Conservation (phyloP, 1,284 basidiomycete genomes). For the Cutaneotrichosporon daszewskae region DNA sequence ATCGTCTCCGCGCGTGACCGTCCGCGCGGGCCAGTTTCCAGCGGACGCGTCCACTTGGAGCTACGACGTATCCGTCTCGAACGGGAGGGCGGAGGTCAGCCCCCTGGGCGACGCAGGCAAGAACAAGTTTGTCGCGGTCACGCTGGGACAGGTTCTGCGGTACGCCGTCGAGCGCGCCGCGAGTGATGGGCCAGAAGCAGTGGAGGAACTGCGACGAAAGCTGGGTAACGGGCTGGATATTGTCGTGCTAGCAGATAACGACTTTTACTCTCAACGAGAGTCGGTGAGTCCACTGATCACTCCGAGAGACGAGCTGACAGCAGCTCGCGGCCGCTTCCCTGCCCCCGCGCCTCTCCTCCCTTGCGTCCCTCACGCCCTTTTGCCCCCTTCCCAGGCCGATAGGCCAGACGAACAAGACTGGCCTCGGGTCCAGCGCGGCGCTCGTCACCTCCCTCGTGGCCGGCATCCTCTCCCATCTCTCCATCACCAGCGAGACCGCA, state of each 20-base stretch:
- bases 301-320: background rate
- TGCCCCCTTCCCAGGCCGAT: conserved; percentile 64
- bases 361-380: conserved; percentile 67
- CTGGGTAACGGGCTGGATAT: conserved; percentile 55
- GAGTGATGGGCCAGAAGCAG: conserved; percentile 47
- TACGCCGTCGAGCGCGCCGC: conserved; percentile 60
- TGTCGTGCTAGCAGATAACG: conserved; percentile 85
- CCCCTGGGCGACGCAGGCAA: background rate
- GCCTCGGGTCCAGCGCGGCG: conserved; percentile 92
- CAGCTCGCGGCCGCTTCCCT: conserved; percentile 61
- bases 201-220: conserved; percentile 47
- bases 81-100: too few relatives aligned
- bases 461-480: conserved; percentile 72
- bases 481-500: conserved; percentile 29
- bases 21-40: conserved; percentile 86
- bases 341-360: conserved; percentile 53
- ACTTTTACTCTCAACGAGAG: conserved; percentile 91
- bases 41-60: conserved; percentile 62
- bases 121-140: conserved; percentile 90
- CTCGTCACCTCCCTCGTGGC: conserved; percentile 92
- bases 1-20: conserved; percentile 52
- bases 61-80: conserved; percentile 53
- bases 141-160: conserved; percentile 68
- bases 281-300: conserved; percentile 55
- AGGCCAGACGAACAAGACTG: conserved; percentile 89